Percentiles rank a stretch among this genome's conserved stretches.
phyloP scores from a whole-genome alignment of 2,329 filamentous ascomycete species.

The Pseudocercospora musae region DNA sequence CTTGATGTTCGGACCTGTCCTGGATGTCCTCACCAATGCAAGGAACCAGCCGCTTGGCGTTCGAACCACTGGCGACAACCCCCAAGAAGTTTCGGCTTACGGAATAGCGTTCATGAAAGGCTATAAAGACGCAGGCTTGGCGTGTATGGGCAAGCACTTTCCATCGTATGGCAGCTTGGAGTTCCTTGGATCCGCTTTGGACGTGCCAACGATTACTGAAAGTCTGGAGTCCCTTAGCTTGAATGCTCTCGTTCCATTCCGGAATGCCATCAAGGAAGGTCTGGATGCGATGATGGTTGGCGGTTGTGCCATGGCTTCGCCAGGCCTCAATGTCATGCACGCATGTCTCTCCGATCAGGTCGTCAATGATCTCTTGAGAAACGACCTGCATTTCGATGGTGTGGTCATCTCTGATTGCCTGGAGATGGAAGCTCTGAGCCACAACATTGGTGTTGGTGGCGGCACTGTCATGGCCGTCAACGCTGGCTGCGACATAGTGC shows the following conservation, averaged over 20 bases:
- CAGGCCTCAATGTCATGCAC: conserved; percentile 91
- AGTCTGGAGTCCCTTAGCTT: conserved; percentile 87
- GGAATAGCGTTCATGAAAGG: conserved; percentile 88
- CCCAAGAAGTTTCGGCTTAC: conserved; percentile 90
- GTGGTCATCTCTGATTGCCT: conserved; percentile 94
- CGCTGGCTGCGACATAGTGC: conserved; percentile 86
- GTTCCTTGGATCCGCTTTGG: conserved; percentile 83
- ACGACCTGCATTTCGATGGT: conserved; percentile 83
- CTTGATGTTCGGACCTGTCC: conserved; percentile 86
- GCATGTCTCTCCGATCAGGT: conserved; percentile 91
- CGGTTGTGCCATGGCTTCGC: conserved; percentile 86
- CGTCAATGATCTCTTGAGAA: conserved; percentile 82
- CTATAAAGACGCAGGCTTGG: conserved; percentile 85
- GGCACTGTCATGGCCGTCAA: conserved; percentile 97
- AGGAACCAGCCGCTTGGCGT: conserved; percentile 88
- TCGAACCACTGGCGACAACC: conserved; percentile 85
- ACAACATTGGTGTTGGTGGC: conserved; percentile 94
- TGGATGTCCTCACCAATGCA: conserved; percentile 92
- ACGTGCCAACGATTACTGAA: conserved; percentile 94
- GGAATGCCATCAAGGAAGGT: conserved; percentile 81
- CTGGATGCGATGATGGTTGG: conserved; percentile 95
- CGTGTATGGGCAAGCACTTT: conserved; percentile 92
- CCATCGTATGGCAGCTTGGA: conserved; percentile 94
- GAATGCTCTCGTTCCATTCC: conserved; percentile 87
- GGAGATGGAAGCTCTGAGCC: conserved; percentile 93